phyloP scores from a whole-genome alignment of 2,329 filamentous ascomycete species.

The Trichoderma oligosporum region DNA sequence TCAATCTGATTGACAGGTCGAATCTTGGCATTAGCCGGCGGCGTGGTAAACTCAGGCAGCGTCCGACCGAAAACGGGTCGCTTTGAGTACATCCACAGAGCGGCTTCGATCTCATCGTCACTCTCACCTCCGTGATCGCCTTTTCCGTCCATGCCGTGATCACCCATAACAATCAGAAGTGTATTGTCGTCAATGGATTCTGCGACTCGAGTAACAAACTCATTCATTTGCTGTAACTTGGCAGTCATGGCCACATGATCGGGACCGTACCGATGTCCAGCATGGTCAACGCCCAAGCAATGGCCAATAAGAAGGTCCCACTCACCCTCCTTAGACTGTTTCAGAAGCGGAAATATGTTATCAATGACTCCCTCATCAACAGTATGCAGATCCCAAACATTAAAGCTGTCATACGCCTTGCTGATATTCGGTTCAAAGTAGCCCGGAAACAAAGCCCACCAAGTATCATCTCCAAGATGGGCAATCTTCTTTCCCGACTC shows the following conservation, averaged over 20 bases:
- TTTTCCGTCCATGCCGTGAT: conserved; percentile 97
- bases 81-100: conserved; percentile 98
- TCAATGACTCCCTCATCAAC: conserved; percentile 93
- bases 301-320: conserved; percentile 98
- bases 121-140: conserved; percentile 98
- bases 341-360: conserved; percentile 80
- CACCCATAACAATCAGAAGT: conserved; percentile 92
- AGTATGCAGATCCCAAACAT: conserved; percentile 96
- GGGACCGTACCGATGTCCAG: conserved; percentile 91
- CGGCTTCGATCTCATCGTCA: conserved; percentile 90
- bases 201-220: conserved; percentile 68
- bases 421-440: conserved; percentile 88
- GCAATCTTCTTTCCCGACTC: conserved; percentile 70
- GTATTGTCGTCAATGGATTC: conserved; percentile 76
- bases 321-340: conserved; percentile 57
- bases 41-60: conserved; percentile 52
- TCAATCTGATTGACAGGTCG: conserved; percentile 83
- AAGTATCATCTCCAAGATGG: conserved; percentile 96
- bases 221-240: conserved; percentile 90
- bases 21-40: conserved; percentile 69
- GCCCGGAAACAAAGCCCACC: conserved; percentile 88
- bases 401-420: conserved; percentile 90
- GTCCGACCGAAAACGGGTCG: conserved; percentile 78
- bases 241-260: conserved; percentile 87
- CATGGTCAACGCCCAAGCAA: conserved; percentile 92